Conservation (phyloP, 345 rosid genomes). For the Carallia pectinifolia region DNA sequence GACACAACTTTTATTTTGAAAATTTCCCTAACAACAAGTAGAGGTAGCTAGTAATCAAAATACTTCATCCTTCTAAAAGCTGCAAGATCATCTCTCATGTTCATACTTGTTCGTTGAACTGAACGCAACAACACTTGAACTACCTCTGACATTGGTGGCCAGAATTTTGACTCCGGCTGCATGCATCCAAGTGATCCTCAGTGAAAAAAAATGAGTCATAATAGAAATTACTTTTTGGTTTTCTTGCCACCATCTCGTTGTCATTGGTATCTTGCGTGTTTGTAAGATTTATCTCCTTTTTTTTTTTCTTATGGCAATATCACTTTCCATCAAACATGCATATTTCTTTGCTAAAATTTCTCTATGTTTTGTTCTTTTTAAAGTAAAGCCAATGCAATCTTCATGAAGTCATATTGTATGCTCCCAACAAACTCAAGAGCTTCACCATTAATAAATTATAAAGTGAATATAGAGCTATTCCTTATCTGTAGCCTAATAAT, state of each 20-base stretch:
- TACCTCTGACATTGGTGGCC: slow-evolving; percentile 87
- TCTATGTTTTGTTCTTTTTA: neutral
- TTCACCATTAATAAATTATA: neutral
- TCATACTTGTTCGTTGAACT: slow-evolving; percentile 54
- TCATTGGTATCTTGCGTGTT: no score
- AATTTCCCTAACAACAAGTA: neutral
- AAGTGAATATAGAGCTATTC: neutral
- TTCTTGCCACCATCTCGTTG: no score
- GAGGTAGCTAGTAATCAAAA: slow-evolving; percentile 26
- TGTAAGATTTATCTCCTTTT: no score
- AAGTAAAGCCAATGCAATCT: neutral
- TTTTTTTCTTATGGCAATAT: no score
- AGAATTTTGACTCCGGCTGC: slow-evolving; percentile 70
- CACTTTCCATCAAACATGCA: no score
- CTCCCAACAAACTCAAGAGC: neutral
- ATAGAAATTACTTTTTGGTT: no score
- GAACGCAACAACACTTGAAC: slow-evolving; percentile 73
- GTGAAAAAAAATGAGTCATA: neutral
- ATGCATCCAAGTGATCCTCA: neutral
- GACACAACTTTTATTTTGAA: no score
- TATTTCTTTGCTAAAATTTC: no score
- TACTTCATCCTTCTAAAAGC: slow-evolving; percentile 50
- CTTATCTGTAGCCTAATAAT: neutral
- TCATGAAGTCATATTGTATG: neutral
- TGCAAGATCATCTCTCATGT: slow-evolving; percentile 52